A percentile compares a stretch with the other conserved stretches of the same genome.
phyloP scores from a whole-genome alignment of 768 basidiomycete genomes.

The Leccinellum albellum region DNA sequence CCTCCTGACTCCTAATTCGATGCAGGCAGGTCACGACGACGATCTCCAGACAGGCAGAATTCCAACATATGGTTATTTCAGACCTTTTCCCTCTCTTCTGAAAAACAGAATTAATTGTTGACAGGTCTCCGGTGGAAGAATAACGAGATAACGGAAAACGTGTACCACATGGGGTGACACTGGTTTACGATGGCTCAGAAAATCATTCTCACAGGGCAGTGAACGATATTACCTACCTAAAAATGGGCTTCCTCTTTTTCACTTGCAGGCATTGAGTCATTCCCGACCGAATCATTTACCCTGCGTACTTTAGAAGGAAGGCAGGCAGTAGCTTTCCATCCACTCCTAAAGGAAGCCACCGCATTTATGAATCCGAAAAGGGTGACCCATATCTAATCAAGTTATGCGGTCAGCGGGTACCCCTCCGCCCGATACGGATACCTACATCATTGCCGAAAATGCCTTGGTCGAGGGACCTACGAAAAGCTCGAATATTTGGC shows the following conservation, averaged over 20 bases:
- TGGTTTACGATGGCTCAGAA: not conserved
- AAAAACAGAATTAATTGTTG: not conserved
- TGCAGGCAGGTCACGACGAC: not conserved
- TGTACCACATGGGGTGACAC: not conserved
- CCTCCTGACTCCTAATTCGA: too few species aligned
- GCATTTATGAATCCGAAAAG: conserved; percentile 48
- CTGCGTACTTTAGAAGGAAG: conserved; percentile 5
- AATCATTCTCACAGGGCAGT: not conserved
- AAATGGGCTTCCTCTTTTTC: conserved; percentile 12
- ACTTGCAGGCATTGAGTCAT: not conserved
- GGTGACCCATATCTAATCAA: conserved; percentile 36
- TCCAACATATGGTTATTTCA: not conserved
- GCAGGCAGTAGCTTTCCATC: conserved; percentile 65
- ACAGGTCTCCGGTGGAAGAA: not conserved
- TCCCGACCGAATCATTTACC: not conserved
- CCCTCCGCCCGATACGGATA: not conserved
- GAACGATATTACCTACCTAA: conserved; percentile 5
- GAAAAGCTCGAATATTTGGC: conserved; percentile 1
- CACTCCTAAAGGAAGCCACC: conserved; percentile 59
- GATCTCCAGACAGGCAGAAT: not conserved
- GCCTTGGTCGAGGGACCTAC: conserved; percentile 67
- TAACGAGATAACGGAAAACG: not conserved
- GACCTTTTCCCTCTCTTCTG: not conserved
- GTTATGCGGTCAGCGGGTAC: conserved; percentile 1
- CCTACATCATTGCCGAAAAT: conserved; percentile 63